Percentiles rank a stretch among this genome's conserved stretches.
Evolutionary conservation across 257 asterid genomes (phyloP).

Genomic region (Gynochthodes officinalis): DNA sequence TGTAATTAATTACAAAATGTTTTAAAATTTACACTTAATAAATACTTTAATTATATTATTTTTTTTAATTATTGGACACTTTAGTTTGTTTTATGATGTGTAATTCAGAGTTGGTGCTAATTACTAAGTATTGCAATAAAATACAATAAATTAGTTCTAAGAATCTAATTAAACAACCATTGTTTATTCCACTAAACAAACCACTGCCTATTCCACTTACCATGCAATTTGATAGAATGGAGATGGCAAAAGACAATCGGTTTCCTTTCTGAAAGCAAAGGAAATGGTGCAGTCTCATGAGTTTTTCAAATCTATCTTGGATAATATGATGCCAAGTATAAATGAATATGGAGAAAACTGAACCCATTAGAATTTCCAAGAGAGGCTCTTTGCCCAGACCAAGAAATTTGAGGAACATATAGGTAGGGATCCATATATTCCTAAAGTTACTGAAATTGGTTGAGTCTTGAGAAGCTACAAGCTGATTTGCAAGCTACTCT

Average conservation of each 20-base stretch:
- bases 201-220: too few relatives aligned
- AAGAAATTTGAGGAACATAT: conserved; percentile 80
- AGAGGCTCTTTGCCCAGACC: conserved; percentile 72
- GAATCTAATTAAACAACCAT: too few relatives aligned
- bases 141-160: too few relatives aligned
- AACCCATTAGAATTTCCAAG: conserved; percentile 69
- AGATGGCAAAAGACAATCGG: conserved; percentile 42
- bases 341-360: conserved; percentile 58
- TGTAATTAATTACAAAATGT: too few relatives aligned
- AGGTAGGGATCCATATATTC: conserved; percentile 51
- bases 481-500: conserved; percentile 65
- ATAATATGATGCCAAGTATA: conserved; percentile 48
- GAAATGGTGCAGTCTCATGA: conserved; percentile 31
- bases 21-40: too few relatives aligned
- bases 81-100: too few relatives aligned
- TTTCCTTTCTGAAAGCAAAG: conserved; percentile 27
- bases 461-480: conserved; percentile 52
- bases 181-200: too few relatives aligned
- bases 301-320: conserved; percentile 51
- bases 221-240: too few relatives aligned
- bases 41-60: too few relatives aligned
- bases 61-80: too few relatives aligned
- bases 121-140: too few relatives aligned
- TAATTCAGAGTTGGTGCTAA: too few relatives aligned
- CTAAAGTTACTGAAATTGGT: conserved; percentile 49